A percentile compares a stretch with the other conserved stretches of the same genome.
Conservation (phyloP, 768 basidiomycete genomes). For the Clathrus columnatus region DNA sequence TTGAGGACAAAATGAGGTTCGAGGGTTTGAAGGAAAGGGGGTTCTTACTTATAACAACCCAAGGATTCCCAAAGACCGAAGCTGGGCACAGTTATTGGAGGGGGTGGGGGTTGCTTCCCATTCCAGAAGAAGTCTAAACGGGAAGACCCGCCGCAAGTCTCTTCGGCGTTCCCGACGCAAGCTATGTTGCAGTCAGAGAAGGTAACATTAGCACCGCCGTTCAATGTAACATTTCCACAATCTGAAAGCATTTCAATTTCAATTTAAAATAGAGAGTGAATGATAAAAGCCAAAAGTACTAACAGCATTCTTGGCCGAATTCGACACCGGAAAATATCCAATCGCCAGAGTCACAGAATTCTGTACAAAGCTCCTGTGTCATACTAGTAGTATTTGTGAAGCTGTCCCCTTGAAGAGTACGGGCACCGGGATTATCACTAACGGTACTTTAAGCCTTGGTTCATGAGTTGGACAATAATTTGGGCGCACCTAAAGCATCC, state of each 20-base stretch:
- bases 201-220: slow-evolving; percentile 37
- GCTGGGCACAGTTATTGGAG: slow-evolving; percentile 42
- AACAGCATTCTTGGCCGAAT: slow-evolving; percentile 58
- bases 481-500: slow-evolving; percentile 18
- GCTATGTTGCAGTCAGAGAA: slow-evolving; percentile 49
- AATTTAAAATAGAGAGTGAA: neutral
- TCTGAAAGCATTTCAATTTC: slow-evolving; percentile 31
- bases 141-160: slow-evolving; percentile 53
- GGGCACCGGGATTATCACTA: slow-evolving; percentile 49
- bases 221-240: slow-evolving; percentile 49
- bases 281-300: slow-evolving; percentile 14
- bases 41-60: slow-evolving; percentile 62
- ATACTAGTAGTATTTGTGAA: slow-evolving; percentile 42
- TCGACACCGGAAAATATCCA: slow-evolving; percentile 67
- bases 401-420: slow-evolving; percentile 46
- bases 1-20: slow-evolving; percentile 18
- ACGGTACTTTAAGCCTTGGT: neutral
- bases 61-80: slow-evolving; percentile 61
- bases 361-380: slow-evolving; percentile 50
- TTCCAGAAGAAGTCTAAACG: slow-evolving; percentile 59
- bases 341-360: slow-evolving; percentile 33
- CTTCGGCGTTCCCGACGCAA: slow-evolving; percentile 49
- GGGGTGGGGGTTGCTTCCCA: slow-evolving; percentile 44
- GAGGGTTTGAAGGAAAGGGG: slow-evolving; percentile 4
- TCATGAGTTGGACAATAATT: neutral